These are phyloP conservation scores for Lactarius evosmus DNA, from an alignment of 768 basidiomycete genomes.

Conservation along the genomic window DNA sequence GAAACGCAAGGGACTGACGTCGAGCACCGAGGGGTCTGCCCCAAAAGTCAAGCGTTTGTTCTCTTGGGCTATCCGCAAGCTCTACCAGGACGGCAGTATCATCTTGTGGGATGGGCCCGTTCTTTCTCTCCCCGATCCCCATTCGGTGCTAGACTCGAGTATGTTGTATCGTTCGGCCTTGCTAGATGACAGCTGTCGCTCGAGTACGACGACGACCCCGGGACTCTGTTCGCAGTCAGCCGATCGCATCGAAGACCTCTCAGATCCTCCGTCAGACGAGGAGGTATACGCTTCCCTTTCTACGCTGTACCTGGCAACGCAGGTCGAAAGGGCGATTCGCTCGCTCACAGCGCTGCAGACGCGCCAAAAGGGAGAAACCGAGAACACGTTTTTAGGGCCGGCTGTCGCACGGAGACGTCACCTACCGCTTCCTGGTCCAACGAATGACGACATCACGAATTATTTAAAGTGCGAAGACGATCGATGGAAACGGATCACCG, in stretches of 20 bases:
- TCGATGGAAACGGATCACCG: slow-evolving; percentile 61
- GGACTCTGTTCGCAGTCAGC: slow-evolving; percentile 32
- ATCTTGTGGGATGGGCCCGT: slow-evolving; percentile 68
- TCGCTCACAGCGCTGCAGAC: slow-evolving; percentile 32
- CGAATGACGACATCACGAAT: slow-evolving; percentile 46
- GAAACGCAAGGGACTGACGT: slow-evolving; percentile 14
- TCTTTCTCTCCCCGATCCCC: slow-evolving; percentile 34
- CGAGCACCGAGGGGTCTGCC: slow-evolving; percentile 5
- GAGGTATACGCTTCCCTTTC: slow-evolving; percentile 67
- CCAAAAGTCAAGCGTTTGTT: slow-evolving; percentile 67
- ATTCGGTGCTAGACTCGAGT: slow-evolving; percentile 19
- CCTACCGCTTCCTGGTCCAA: slow-evolving; percentile 32
- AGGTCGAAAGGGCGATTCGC: slow-evolving; percentile 47
- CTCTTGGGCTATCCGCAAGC: slow-evolving; percentile 56
- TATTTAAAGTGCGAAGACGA: slow-evolving; percentile 52
- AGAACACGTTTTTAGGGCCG: slow-evolving; percentile 11
- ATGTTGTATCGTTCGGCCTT: slow-evolving; percentile 48
- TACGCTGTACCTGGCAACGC: slow-evolving; percentile 44
- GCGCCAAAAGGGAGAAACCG: slow-evolving; percentile 13
- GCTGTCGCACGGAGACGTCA: slow-evolving; percentile 24
- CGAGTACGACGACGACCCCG: slow-evolving; percentile 26
- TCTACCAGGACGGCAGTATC: slow-evolving; percentile 70
- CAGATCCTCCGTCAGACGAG: slow-evolving; percentile 60
- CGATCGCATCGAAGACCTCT: slow-evolving; percentile 46
- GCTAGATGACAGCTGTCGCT: slow-evolving; percentile 27